phyloP scores from a whole-genome alignment of 495 filamentous ascomycete species.

The Penicillium nucicola region DNA sequence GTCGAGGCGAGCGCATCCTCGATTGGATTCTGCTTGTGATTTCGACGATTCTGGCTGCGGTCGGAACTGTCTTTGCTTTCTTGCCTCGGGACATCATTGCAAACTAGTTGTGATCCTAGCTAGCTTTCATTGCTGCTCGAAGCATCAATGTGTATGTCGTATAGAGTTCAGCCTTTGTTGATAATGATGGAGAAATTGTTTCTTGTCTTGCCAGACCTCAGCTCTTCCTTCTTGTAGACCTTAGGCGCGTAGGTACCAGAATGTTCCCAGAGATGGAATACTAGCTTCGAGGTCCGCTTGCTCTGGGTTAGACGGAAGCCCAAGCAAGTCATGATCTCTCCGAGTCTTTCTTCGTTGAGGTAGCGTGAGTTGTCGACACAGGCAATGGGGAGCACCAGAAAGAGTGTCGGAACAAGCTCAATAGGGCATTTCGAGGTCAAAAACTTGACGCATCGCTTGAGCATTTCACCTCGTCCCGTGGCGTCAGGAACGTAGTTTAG shows the following conservation, averaged over 20 bases:
- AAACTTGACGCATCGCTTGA: conserved; percentile 57
- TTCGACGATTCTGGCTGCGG: conserved; percentile 62
- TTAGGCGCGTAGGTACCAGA: conserved; percentile 28
- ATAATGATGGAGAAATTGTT: conserved; percentile 90
- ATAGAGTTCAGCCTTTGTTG: conserved; percentile 19
- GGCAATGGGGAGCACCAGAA: conserved; percentile 84
- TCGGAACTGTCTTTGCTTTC: conserved; percentile 87
- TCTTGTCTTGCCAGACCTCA: conserved; percentile 67
- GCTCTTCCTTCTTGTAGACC: conserved; percentile 64
- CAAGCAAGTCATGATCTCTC: conserved; percentile 69
- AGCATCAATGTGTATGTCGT: neutral
- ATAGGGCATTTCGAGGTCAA: conserved; percentile 42
- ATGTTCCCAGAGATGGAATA: conserved; percentile 81
- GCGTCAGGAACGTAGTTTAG: conserved; percentile 89
- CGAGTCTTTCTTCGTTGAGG: conserved; percentile 68
- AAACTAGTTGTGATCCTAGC: conserved; percentile 4
- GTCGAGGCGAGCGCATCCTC: conserved; percentile 57
- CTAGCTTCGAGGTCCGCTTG: conserved; percentile 78
- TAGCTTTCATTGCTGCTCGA: neutral
- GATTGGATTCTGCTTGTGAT: conserved; percentile 68
- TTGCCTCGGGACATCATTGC: conserved; percentile 63
- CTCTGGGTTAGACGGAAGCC: conserved; percentile 64
- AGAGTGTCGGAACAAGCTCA: conserved; percentile 65
- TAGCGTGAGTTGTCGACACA: conserved; percentile 94
- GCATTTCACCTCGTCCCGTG: conserved; percentile 78